These are phyloP conservation scores for Pterocarpus macrocarpus DNA, from an alignment of 306 rosid species.

Conservation along the genomic window DNA sequence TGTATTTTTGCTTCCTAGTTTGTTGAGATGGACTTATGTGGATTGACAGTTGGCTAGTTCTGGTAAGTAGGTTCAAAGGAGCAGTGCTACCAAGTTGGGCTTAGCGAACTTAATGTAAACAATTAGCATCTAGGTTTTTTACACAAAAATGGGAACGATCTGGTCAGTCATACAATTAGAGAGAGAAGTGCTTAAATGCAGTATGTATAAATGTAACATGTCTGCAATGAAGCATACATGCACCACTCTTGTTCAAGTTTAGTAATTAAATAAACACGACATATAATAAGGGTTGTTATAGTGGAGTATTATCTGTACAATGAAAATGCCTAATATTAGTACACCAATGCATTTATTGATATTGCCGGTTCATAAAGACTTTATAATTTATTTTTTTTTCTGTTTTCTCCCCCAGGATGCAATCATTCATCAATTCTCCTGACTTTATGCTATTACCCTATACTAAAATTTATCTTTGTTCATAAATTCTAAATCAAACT, in stretches of 20 bases:
- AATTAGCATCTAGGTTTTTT: background rate
- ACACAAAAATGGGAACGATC: background rate
- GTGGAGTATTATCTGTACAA: background rate
- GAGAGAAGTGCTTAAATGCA: background rate
- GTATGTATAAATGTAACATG: background rate
- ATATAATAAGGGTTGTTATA: background rate
- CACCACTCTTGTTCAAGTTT: background rate
- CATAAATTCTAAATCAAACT: background rate
- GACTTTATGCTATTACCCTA: background rate
- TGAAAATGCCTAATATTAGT: background rate
- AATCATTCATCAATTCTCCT: background rate
- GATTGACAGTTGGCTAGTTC: background rate
- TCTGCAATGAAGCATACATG: constrained; percentile 11
- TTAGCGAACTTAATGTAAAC: background rate
- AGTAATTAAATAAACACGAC: background rate
- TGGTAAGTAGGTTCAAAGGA: background rate
- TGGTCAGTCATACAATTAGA: background rate
- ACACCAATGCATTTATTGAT: constrained; percentile 1
- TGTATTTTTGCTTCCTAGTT: background rate
- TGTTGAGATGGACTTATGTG: constrained; percentile 5
- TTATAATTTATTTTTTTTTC: background rate
- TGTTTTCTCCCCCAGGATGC: background rate
- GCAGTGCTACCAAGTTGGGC: background rate
- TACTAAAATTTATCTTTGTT: background rate
- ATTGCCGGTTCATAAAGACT: background rate